Conservation (phyloP, 2,329 filamentous ascomycete species). For the Fusarium incarnatum region DNA sequence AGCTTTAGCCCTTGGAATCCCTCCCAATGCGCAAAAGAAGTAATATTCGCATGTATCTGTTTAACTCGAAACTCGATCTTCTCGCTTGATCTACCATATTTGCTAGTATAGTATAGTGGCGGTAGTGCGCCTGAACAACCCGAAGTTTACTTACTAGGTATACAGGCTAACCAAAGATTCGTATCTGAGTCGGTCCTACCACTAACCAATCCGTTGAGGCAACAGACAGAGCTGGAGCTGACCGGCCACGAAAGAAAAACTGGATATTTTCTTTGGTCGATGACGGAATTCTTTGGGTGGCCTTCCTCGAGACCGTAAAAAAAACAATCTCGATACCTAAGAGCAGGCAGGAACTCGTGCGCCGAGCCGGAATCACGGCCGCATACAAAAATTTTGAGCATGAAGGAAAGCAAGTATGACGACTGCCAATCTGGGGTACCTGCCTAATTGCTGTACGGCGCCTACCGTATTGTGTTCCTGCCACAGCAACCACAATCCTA, state of each 20-base stretch:
- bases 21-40: conserved; percentile 3
- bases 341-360: conserved; percentile 17
- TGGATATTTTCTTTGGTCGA: conserved; percentile 15
- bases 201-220: conserved; percentile 7
- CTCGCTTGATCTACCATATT: conserved; percentile 9
- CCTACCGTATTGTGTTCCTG: conserved; percentile 21
- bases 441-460: conserved; percentile 2
- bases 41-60: conserved; percentile 14
- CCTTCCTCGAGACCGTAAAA: not conserved
- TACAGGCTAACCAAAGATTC: conserved; percentile 22
- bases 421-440: conserved; percentile 24
- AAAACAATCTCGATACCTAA: not conserved
- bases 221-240: conserved; percentile 15
- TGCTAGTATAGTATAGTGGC: conserved; percentile 1
- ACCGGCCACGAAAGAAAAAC: conserved; percentile 11
- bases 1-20: conserved; percentile 11
- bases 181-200: conserved; percentile 25
- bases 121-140: conserved; percentile 1
- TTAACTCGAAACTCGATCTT: conserved; percentile 24
- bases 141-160: not conserved
- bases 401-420: conserved; percentile 30
- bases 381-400: conserved; percentile 5
- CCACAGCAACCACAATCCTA: conserved; percentile 22
- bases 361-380: conserved; percentile 41
- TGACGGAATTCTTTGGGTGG: conserved; percentile 17